Evolutionary conservation across 345 rosid genomes (phyloP).

Genomic region (Heritiera fomes): DNA sequence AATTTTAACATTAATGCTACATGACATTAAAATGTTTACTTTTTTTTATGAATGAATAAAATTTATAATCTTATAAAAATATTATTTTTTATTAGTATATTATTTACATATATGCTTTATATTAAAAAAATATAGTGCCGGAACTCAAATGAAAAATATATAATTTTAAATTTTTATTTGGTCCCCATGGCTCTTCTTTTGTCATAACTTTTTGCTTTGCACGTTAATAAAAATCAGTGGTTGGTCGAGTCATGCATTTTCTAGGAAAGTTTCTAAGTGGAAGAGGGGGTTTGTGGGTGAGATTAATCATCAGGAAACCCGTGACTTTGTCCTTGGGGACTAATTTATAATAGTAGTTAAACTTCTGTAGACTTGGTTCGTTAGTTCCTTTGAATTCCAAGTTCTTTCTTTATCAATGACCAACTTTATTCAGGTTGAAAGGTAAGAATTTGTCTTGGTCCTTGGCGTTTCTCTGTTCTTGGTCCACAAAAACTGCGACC

Average conservation of each 20-base stretch:
- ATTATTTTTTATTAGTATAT: too few relatives aligned
- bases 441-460: conserved; percentile 4
- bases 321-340: neutral
- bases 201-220: neutral
- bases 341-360: neutral
- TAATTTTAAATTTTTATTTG: too few relatives aligned
- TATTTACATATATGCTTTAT: too few relatives aligned
- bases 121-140: too few relatives aligned
- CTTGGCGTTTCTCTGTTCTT: neutral
- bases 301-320: neutral
- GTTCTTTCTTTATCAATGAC: neutral
- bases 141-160: too few relatives aligned
- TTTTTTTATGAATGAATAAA: too few relatives aligned
- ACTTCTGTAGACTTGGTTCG: neutral
- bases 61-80: too few relatives aligned
- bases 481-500: conserved; percentile 9
- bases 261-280: neutral
- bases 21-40: too few relatives aligned
- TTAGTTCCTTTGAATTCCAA: neutral
- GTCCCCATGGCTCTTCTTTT: neutral
- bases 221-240: neutral
- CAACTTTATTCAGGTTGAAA: neutral
- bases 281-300: neutral
- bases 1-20: too few relatives aligned
- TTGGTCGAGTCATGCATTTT: neutral